A percentile compares a stretch with the other conserved stretches of the same genome.
phyloP scores from a whole-genome alignment of 2,329 filamentous ascomycete genomes.

The Chaetomiaceae sp. region DNA sequence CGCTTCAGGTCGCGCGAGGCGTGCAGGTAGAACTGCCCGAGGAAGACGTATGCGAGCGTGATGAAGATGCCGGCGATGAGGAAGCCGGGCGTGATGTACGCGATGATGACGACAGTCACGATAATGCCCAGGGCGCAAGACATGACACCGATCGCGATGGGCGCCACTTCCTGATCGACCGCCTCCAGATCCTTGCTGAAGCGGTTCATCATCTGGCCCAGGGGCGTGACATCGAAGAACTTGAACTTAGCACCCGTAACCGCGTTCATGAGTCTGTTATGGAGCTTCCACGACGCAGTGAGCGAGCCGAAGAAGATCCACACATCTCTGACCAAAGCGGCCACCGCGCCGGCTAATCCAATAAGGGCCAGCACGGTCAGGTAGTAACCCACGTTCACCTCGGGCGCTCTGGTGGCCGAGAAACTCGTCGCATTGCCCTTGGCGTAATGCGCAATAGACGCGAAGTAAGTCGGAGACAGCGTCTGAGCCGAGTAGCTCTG shows the following conservation, averaged over 20 bases:
- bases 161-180: conserved; percentile 91
- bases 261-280: conserved; percentile 68
- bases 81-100: conserved; percentile 83
- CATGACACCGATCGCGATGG: conserved; percentile 73
- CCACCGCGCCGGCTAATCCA: conserved; percentile 67
- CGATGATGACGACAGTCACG: conserved; percentile 83
- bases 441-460: conserved; percentile 35
- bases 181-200: conserved; percentile 97
- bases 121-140: conserved; percentile 61
- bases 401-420: conserved; percentile 30
- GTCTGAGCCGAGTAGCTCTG: conserved; percentile 32
- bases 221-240: conserved; percentile 94
- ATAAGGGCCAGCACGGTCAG: conserved; percentile 76
- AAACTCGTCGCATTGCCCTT: conserved; percentile 33
- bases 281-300: conserved; percentile 77
- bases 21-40: conserved; percentile 82
- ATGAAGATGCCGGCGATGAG: conserved; percentile 83
- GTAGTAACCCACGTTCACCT: conserved; percentile 80
- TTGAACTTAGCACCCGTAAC: conserved; percentile 89
- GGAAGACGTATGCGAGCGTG: conserved; percentile 69
- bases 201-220: conserved; percentile 95
- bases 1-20: conserved; percentile 94
- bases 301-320: conserved; percentile 92
- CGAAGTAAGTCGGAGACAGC: conserved; percentile 34
- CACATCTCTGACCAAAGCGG: conserved; percentile 75